phyloP scores from a whole-genome alignment of 345 rosid species.

The Pugionium cornutum region DNA sequence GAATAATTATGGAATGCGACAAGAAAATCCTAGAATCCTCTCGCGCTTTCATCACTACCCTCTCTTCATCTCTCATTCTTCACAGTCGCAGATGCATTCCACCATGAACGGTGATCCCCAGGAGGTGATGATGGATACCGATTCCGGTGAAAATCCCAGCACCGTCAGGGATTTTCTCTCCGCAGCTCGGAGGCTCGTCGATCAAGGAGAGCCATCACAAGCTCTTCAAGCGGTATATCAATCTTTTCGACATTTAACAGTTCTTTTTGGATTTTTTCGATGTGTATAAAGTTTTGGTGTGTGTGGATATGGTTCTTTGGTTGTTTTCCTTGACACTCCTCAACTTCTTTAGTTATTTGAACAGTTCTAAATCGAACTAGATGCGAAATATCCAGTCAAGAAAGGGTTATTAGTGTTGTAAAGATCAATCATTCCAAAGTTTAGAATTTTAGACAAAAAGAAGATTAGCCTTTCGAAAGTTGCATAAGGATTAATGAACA shows the following conservation, averaged over 20 bases:
- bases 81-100: conserved; percentile 26
- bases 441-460: background rate
- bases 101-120: conserved; percentile 47
- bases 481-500: background rate
- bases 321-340: background rate
- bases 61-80: background rate
- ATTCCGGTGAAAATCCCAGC: conserved; percentile 27
- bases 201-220: conserved; percentile 78
- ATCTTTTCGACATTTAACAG: background rate
- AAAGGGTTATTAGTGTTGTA: background rate
- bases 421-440: background rate
- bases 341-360: background rate
- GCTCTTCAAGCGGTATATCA: conserved; percentile 83
- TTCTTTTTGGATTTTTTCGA: background rate
- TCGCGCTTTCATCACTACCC: background rate
- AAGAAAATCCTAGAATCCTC: conserved; percentile 24
- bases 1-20: too few species aligned
- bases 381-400: background rate
- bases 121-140: conserved; percentile 56
- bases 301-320: background rate
- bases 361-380: background rate
- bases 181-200: conserved; percentile 68
- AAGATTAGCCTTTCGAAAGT: background rate
- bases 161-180: conserved; percentile 52
- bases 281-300: background rate